Conservation (phyloP, 495 filamentous ascomycete species). For the Aspergillus taichungensis region DNA sequence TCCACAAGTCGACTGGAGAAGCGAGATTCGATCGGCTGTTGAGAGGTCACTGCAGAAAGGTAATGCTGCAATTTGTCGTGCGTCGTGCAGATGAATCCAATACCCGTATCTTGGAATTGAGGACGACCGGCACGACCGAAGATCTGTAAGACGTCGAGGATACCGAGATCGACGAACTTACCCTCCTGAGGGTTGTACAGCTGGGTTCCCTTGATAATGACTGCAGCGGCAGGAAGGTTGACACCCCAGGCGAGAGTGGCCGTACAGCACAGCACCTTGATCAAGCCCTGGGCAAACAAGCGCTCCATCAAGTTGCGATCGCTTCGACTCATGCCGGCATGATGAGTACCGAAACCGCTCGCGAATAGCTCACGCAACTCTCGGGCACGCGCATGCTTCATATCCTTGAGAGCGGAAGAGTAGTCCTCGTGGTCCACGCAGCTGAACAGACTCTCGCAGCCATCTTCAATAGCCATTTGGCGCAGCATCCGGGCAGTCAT, state of each 20-base stretch:
- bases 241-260: slow-evolving; percentile 98
- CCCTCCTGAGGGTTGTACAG: slow-evolving; percentile 93
- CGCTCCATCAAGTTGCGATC: slow-evolving; percentile 91
- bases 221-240: slow-evolving; percentile 93
- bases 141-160: slow-evolving; percentile 95
- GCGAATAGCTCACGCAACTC: slow-evolving; percentile 83
- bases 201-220: slow-evolving; percentile 96
- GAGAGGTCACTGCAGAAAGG: slow-evolving; percentile 83
- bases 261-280: slow-evolving; percentile 96
- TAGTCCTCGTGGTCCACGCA: slow-evolving; percentile 62
- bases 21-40: slow-evolving; percentile 90
- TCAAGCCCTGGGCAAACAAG: slow-evolving; percentile 76
- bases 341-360: slow-evolving; percentile 88
- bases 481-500: slow-evolving; percentile 76
- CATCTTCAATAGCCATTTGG: slow-evolving; percentile 76
- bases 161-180: slow-evolving; percentile 93
- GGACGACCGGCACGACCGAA: slow-evolving; percentile 97
- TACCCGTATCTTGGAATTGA: slow-evolving; percentile 92
- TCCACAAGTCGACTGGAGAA: slow-evolving; percentile 89
- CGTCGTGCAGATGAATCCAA: slow-evolving; percentile 94
- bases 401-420: slow-evolving; percentile 64
- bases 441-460: slow-evolving; percentile 64
- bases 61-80: slow-evolving; percentile 91
- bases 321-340: slow-evolving; percentile 87
- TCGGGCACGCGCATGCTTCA: slow-evolving; percentile 70